Conservation (phyloP, 768 basidiomycete species). For the Pulveroboletus ravenelii region DNA sequence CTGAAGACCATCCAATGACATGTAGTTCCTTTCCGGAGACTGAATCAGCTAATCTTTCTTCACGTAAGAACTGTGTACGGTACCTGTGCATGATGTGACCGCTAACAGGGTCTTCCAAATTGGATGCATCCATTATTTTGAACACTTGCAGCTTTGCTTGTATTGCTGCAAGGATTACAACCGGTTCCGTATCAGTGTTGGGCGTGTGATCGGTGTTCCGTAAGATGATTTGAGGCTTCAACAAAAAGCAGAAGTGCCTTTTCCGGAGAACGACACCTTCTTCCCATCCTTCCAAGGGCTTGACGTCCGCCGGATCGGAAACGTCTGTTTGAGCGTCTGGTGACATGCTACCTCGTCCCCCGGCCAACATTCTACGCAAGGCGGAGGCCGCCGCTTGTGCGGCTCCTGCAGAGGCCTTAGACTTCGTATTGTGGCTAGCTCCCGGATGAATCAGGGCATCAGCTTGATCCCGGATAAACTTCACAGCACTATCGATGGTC, state of each 20-base stretch:
- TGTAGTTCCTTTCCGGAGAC: conserved; percentile 57
- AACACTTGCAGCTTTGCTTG: conserved; percentile 77
- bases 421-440: conserved; percentile 18
- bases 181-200: conserved; percentile 40
- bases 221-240: conserved; percentile 88
- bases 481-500: conserved; percentile 55
- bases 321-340: conserved; percentile 34
- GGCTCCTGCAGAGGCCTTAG: conserved; percentile 35
- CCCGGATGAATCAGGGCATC: conserved; percentile 32
- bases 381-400: conserved; percentile 67
- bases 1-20: conserved; percentile 75
- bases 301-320: conserved; percentile 35
- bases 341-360: conserved; percentile 45
- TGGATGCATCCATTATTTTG: conserved; percentile 73
- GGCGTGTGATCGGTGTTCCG: conserved; percentile 47
- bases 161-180: conserved; percentile 71
- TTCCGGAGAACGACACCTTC: conserved; percentile 65
- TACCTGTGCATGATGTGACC: conserved; percentile 84
- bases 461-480: conserved; percentile 84
- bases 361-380: conserved; percentile 58
- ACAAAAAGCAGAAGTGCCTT: conserved; percentile 76
- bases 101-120: conserved; percentile 78
- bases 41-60: neutral
- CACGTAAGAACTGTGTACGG: conserved; percentile 6
- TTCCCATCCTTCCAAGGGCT: conserved; percentile 68